phyloP scores from a whole-genome alignment of 805 yeast genomes.

The Clavispora santaluciae region DNA sequence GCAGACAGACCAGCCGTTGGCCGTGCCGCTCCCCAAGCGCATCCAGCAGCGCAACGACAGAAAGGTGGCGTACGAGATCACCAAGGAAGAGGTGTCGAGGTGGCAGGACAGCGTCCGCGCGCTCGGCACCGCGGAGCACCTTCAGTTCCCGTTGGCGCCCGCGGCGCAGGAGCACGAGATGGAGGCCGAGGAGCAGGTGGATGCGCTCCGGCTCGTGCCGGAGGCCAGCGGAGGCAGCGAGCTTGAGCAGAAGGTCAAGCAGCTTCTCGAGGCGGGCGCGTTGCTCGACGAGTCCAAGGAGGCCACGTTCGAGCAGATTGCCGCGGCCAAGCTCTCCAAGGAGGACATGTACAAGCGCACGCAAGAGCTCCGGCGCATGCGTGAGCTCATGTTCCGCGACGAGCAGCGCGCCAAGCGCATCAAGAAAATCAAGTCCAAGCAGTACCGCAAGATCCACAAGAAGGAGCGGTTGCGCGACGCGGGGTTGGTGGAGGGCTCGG shows the following conservation, averaged over 20 bases:
- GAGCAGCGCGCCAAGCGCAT: conserved; percentile 86
- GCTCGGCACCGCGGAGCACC: conserved; percentile 79
- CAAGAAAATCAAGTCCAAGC: conserved; percentile 91
- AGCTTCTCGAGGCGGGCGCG: conserved; percentile 58
- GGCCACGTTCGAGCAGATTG: conserved; percentile 83
- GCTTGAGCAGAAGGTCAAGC: conserved; percentile 62
- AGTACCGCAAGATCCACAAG: conserved; percentile 80
- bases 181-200: conserved; percentile 28
- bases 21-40: conserved; percentile 81
- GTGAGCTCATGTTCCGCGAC: conserved; percentile 95
- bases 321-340: conserved; percentile 71
- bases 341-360: conserved; percentile 77
- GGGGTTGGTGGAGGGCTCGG: conserved; percentile 60
- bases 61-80: conserved; percentile 82
- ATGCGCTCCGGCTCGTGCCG: conserved; percentile 7
- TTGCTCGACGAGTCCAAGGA: conserved; percentile 68
- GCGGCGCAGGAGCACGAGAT: conserved; percentile 27
- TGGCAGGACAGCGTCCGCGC: conserved; percentile 83
- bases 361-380: conserved; percentile 80
- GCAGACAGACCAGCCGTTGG: conserved; percentile 46
- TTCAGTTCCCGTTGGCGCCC: conserved; percentile 64
- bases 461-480: conserved; percentile 71
- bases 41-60: conserved; percentile 84
- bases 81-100: conserved; percentile 78
- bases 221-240: conserved; percentile 35